Evolutionary conservation across 2,329 filamentous ascomycete genomes (phyloP).

Genomic region (Achaetomium macrosporum): DNA sequence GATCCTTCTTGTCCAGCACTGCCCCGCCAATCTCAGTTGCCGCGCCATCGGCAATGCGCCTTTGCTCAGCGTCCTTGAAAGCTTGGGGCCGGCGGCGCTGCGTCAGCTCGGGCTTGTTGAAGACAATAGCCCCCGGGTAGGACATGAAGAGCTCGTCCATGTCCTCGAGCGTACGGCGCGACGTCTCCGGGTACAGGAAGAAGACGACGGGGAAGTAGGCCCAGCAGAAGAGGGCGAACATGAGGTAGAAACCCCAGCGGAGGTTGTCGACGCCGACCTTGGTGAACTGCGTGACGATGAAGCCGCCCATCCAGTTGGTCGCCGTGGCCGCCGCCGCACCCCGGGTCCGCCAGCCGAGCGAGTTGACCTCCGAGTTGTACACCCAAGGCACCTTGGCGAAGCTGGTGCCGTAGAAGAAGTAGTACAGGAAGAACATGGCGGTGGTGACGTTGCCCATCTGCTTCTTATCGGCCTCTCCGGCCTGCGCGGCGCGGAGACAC

Average conservation of each 20-base stretch:
- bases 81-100: slow-evolving; percentile 6
- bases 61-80: slow-evolving; percentile 1
- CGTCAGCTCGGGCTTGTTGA: slow-evolving; percentile 7
- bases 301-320: slow-evolving; percentile 11
- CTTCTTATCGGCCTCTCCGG: slow-evolving; percentile 1
- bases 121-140: neutral
- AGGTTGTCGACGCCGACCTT: slow-evolving; percentile 10
- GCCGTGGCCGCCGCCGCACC: slow-evolving; percentile 6
- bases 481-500: slow-evolving; percentile 4
- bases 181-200: slow-evolving; percentile 10
- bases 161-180: slow-evolving; percentile 8
- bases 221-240: slow-evolving; percentile 10
- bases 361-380: slow-evolving; percentile 11
- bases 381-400: slow-evolving; percentile 11
- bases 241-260: slow-evolving; percentile 8
- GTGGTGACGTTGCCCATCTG: slow-evolving; percentile 9
- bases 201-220: slow-evolving; percentile 11
- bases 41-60: slow-evolving; percentile 6
- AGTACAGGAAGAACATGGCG: slow-evolving; percentile 11
- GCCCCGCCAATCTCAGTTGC: neutral
- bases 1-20: neutral
- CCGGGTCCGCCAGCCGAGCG: slow-evolving; percentile 8
- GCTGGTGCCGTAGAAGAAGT: slow-evolving; percentile 11
- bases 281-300: slow-evolving; percentile 12
- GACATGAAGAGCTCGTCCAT: slow-evolving; percentile 10